Base-by-base conservation (phyloP, 129 eudicot species). In the Logfia minima region DNA sequence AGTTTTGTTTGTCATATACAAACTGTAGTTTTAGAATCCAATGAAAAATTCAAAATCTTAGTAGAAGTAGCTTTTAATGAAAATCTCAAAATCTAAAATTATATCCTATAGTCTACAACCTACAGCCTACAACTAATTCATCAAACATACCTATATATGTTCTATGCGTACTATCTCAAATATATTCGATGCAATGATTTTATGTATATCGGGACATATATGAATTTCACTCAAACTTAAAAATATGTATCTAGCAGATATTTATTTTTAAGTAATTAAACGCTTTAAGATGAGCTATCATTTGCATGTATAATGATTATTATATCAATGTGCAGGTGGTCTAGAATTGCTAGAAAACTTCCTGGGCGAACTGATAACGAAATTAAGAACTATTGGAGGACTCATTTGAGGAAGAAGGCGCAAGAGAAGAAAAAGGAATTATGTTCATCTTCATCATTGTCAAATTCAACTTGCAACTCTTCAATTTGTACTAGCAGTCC, bases 321-420 rank as follows among this genome's bases (percentile, higher is more conserved):
- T 26, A 14, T 14, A 28, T 39, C 16, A 41, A 68, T 26, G 53
- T 87, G 84, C 79, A 93, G 98, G 79, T 93, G 98, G 98, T 93
- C 98, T 53, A 88, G 85, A 79, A 93, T 93, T 69, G 98, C 98
- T 74, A 77, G 90, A 5, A 91, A 88, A 81, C 75, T 93, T 73
- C 96, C 98, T 2, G 98, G 98, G 22, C 82, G 98, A 61, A 93
- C 98, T 0, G 98, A 93, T 45, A 93, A 93, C 11, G 98, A 93
- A 83, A 93, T 93, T 34, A 93, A 93, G 76, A 93, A 93, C 67
- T 93, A 93, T 19, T 93, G 98, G 97, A 85, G 98, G 79, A 93
- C 97, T 24, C 97, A 84, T 72, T 91, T 87, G 97, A 87, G 98
- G 73, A 93, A 93, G 75, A 70, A 79, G 81, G 90, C 97, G 35